Evolutionary conservation across 1,139 yeast species (phyloP).

Genomic region (Candida pseudoviswanathii): DNA sequence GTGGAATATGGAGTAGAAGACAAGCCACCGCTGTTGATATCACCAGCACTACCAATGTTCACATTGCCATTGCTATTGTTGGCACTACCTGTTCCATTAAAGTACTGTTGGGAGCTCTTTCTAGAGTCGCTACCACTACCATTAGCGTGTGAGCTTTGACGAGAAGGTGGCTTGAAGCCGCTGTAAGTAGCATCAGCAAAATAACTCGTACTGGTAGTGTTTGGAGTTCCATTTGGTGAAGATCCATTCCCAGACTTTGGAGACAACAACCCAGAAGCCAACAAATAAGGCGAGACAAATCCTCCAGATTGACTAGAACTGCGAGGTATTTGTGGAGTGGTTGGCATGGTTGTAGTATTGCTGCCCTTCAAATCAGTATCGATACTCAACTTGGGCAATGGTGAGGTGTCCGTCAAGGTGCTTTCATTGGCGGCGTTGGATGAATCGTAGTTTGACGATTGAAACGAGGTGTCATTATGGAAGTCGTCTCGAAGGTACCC

Average conservation of each 20-base stretch:
- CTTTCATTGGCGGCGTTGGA: constrained; percentile 30
- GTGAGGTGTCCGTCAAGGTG: constrained; percentile 31
- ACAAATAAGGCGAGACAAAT: constrained; percentile 60
- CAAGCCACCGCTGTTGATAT: not conserved
- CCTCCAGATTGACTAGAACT: constrained; percentile 44
- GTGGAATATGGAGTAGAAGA: constrained; percentile 12
- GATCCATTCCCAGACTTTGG: constrained; percentile 40
- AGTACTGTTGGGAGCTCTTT: constrained; percentile 5
- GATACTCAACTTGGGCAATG: constrained; percentile 33
- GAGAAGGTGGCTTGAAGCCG: constrained; percentile 11
- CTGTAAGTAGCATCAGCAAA: constrained; percentile 8
- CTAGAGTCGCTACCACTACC: constrained; percentile 2
- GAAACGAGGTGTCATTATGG: constrained; percentile 13
- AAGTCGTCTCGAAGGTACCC: constrained; percentile 37
- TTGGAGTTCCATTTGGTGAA: constrained; percentile 27
- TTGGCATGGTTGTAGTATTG: constrained; percentile 18
- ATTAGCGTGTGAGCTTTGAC: constrained; percentile 8
- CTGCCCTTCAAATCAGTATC: constrained; percentile 25
- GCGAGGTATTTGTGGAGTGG: constrained; percentile 33
- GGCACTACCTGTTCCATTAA: not conserved
- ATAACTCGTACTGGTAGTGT: constrained; percentile 10
- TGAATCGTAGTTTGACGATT: constrained; percentile 24
- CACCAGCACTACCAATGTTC: not conserved
- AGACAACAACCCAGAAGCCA: constrained; percentile 58
- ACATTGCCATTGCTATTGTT: not conserved